Conservation (phyloP, 1,284 basidiomycete species). For the Fomes fomentarius region DNA sequence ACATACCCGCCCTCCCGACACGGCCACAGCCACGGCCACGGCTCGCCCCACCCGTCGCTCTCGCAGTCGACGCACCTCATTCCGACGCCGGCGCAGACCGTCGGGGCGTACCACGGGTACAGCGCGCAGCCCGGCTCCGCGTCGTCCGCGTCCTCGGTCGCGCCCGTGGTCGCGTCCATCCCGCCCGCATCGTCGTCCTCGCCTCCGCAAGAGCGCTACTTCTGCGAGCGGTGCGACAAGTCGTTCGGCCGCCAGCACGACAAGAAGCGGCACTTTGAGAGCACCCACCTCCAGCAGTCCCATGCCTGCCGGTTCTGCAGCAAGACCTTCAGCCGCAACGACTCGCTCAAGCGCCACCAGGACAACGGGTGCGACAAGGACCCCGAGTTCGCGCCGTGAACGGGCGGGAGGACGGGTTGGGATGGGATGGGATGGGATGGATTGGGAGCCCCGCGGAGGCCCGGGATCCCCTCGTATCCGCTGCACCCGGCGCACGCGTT, state of each 20-base stretch:
- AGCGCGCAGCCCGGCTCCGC: constrained; percentile 9
- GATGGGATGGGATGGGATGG: too few relatives aligned
- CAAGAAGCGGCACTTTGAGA: constrained; percentile 77
- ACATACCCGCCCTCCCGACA: too few relatives aligned
- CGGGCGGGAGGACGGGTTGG: background rate
- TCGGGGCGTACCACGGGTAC: constrained; percentile 23
- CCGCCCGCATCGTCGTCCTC: constrained; percentile 29
- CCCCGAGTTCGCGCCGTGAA: constrained; percentile 19
- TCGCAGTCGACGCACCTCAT: constrained; percentile 26
- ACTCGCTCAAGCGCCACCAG: constrained; percentile 60
- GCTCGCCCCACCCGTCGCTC: constrained; percentile 18
- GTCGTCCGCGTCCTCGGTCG: constrained; percentile 17
- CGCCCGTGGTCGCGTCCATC: constrained; percentile 14
- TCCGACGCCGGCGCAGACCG: constrained; percentile 30
- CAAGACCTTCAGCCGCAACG: constrained; percentile 72
- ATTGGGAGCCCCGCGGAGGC: too few relatives aligned
- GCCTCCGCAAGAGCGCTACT: constrained; percentile 49
- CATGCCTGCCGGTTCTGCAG: constrained; percentile 71
- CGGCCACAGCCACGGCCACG: too few relatives aligned
- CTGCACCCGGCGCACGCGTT: background rate
- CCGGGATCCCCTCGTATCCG: too few relatives aligned
- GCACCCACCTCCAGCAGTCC: constrained; percentile 66
- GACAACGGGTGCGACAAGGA: constrained; percentile 58
- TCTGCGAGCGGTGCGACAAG: constrained; percentile 71
- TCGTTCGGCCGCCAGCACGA: constrained; percentile 80